phyloP scores from a whole-genome alignment of 148 eudicot species.

The Oxyria digyna region DNA sequence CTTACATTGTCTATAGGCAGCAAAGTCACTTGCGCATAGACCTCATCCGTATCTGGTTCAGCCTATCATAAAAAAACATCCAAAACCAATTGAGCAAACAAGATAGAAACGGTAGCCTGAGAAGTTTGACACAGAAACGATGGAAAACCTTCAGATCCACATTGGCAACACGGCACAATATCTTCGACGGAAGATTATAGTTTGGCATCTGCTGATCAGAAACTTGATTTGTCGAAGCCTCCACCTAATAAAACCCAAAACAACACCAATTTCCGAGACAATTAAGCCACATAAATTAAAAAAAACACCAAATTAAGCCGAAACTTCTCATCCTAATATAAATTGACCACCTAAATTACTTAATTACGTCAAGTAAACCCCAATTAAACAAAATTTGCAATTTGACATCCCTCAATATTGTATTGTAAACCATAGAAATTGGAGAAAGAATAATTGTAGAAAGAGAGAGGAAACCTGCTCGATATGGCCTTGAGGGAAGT shows the following conservation, averaged over 20 bases:
- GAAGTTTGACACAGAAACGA: neutral
- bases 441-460: neutral
- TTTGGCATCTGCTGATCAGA: conserved; percentile 87
- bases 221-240: conserved; percentile 84
- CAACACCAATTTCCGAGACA: neutral
- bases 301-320: neutral
- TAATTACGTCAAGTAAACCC: neutral
- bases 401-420: neutral
- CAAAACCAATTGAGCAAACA: neutral
- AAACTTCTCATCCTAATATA: neutral
- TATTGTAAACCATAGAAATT: neutral
- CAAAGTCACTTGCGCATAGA: conserved; percentile 84
- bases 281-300: neutral
- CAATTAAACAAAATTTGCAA: neutral
- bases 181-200: conserved; percentile 82
- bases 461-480: conserved; percentile 53
- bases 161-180: conserved; percentile 67
- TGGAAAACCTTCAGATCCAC: conserved; percentile 55
- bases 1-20: conserved; percentile 59
- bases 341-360: neutral
- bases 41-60: conserved; percentile 92
- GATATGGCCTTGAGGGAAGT: conserved; percentile 97
- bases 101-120: neutral
- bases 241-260: conserved; percentile 34
- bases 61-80: conserved; percentile 31